A percentile compares a stretch with the other conserved stretches of the same genome.
Conservation (phyloP, 192 early-diverging fungal species). For the Gonapodya prolifera region DNA sequence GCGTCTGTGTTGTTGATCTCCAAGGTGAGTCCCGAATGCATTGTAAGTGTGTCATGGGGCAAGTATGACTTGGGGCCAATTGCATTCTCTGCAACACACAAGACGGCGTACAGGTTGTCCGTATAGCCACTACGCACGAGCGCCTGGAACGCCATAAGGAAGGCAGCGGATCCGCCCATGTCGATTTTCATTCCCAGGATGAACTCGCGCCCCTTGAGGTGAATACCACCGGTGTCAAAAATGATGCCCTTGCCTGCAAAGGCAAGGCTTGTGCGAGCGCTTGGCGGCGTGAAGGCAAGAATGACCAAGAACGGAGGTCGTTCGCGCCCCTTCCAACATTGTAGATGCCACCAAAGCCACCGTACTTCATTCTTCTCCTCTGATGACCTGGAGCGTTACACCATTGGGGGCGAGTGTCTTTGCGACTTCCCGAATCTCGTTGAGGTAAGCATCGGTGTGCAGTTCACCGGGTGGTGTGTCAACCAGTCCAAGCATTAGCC, state of each 20-base stretch:
- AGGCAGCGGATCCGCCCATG: slow-evolving; percentile 36
- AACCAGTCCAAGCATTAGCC: slow-evolving; percentile 22
- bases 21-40: slow-evolving; percentile 36
- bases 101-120: slow-evolving; percentile 20
- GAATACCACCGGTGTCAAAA: slow-evolving; percentile 36
- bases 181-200: slow-evolving; percentile 33
- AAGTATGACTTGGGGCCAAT: slow-evolving; percentile 17
- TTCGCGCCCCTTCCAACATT: slow-evolving; percentile 30
- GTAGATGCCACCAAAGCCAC: slow-evolving; percentile 29
- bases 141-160: slow-evolving; percentile 30
- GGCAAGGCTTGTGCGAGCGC: slow-evolving; percentile 22
- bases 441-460: slow-evolving; percentile 25
- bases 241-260: slow-evolving; percentile 47
- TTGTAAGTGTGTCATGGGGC: slow-evolving; percentile 28
- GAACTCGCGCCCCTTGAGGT: slow-evolving; percentile 21
- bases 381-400: slow-evolving; percentile 26
- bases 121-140: slow-evolving; percentile 15
- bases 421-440: slow-evolving; percentile 19
- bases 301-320: slow-evolving; percentile 29
- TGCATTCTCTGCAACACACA: slow-evolving; percentile 41
- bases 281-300: slow-evolving; percentile 21
- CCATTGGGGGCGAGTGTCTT: slow-evolving; percentile 7
- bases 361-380: slow-evolving; percentile 27
- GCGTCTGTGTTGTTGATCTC: slow-evolving; percentile 44
- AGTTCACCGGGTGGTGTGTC: slow-evolving; percentile 33